Conservation (phyloP, 345 rosid species). For the Aquilaria yunnanensis region DNA sequence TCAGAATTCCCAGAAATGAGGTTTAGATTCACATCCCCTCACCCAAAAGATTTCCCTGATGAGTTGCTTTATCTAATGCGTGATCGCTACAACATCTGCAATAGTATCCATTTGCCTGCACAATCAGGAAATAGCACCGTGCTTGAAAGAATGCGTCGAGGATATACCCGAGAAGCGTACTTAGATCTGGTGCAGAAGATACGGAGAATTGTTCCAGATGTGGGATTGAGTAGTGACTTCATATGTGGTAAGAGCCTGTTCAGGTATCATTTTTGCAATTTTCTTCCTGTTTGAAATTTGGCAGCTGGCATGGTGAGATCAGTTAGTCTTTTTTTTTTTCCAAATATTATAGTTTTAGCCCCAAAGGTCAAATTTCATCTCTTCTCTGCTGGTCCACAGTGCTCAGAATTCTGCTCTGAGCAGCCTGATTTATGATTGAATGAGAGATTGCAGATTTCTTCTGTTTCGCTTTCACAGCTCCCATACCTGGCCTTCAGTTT, state of each 20-base stretch:
- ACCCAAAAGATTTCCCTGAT: slow-evolving; percentile 92
- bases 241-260: slow-evolving; percentile 56
- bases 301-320: not conserved
- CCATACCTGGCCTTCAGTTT: too few relatives aligned
- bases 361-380: not conserved
- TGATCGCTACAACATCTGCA: slow-evolving; percentile 77
- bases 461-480: not conserved
- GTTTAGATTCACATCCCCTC: slow-evolving; percentile 94
- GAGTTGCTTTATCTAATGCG: slow-evolving; percentile 74
- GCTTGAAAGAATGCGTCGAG: slow-evolving; percentile 79
- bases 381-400: not conserved
- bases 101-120: slow-evolving; percentile 85
- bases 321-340: not conserved
- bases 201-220: slow-evolving; percentile 64
- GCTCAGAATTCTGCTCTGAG: not conserved
- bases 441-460: not conserved
- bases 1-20: slow-evolving; percentile 91
- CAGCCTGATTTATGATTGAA: too few relatives aligned
- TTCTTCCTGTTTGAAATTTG: slow-evolving; percentile 5
- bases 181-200: slow-evolving; percentile 84
- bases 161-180: slow-evolving; percentile 91
- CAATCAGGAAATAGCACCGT: slow-evolving; percentile 75
- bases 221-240: slow-evolving; percentile 87
- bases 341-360: slow-evolving; percentile 1
- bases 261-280: not conserved